phyloP scores from a whole-genome alignment of 2,329 filamentous ascomycete species.

The Cryphonectria nitschkei region DNA sequence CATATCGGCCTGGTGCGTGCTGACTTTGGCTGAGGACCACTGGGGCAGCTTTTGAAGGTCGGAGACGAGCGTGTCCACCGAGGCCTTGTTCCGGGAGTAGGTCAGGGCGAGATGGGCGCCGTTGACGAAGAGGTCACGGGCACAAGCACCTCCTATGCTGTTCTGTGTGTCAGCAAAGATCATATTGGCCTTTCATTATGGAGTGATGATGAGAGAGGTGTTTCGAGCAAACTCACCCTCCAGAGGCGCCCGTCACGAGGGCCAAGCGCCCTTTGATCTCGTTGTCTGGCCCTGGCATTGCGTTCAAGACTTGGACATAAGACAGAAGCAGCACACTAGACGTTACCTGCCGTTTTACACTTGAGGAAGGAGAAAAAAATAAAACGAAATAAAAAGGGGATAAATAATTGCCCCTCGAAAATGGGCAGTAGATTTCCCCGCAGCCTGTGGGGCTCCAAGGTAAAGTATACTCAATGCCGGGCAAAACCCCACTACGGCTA shows the following conservation, averaged over 20 bases:
- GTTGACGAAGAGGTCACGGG: conserved; percentile 55
- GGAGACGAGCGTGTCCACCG: conserved; percentile 49
- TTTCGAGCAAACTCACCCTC: conserved; percentile 51
- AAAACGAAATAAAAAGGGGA: no score
- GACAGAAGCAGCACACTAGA: background rate
- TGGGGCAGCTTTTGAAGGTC: conserved; percentile 43
- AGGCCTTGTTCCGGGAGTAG: conserved; percentile 55
- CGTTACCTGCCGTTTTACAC: background rate
- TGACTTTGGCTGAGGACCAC: conserved; percentile 46
- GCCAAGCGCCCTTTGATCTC: conserved; percentile 57
- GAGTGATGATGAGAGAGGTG: background rate
- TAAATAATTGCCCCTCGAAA: background rate
- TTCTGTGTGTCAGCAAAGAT: conserved; percentile 14
- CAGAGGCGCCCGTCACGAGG: conserved; percentile 64
- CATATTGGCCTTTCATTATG: background rate
- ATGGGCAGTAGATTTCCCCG: background rate
- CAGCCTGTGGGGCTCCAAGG: background rate
- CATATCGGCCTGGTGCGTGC: conserved; percentile 62
- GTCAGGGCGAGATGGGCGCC: conserved; percentile 62
- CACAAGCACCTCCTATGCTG: conserved; percentile 65
- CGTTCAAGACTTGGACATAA: background rate
- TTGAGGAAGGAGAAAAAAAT: background rate
- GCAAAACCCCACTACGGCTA: background rate
- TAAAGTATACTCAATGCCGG: conserved; percentile 4
- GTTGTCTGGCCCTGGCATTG: conserved; percentile 40